Base-by-base conservation (phyloP, 2,329 filamentous ascomycete species). In the Lomentospora prolificans region DNA sequence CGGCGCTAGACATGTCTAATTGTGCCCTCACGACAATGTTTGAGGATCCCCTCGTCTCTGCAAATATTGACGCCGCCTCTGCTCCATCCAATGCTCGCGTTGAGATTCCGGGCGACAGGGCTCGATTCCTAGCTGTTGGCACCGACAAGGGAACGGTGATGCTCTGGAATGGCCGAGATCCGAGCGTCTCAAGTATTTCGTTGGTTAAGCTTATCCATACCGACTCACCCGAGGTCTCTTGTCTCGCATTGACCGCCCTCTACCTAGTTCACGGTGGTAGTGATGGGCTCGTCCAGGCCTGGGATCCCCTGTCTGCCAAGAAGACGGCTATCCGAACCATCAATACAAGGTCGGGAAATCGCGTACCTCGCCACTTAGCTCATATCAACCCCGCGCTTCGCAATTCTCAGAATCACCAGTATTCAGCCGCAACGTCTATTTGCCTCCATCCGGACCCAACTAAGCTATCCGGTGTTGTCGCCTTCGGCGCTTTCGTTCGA, bases 191-290 rank as follows among this genome's bases (percentile, higher is more conserved):
- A 3, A 81, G 58, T 9, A 77, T 95, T 46, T 73, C 79, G 10
- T 89, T 92, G 0, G 65, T 95, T n/a, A 84, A 90, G 27, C 77
- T 87, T 53, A 91, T 97, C 50, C 84, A 91, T 63, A 97, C 94
- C 0, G 90, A 95, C 50, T 97, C 92, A 0, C 90, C 92, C 0
- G 81, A 90, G 65, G 84, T 97, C 17, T 89, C 90, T 0, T 89
- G 85, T 58, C 70, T 99, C 14, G 94, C 87, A 4, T 69, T 96
- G 50, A 90, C 90, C 1, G 87, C 90, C 1, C 75, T 99, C 14
- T 95, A 95, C 65, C 72, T 99, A 14, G 87, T 97, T 5, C 89
- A 96, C 67, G 94, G 94, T 52, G 94, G 94, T 25, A 96, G 88
- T 61, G 94, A 99, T 70, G 92, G 94, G 1, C 80, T 97, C 3